Evolutionary conservation across 495 filamentous ascomycete species (phyloP), one percentile per base, ranked within the genome.

Genomic region (Trichoderma parareesei): DNA sequence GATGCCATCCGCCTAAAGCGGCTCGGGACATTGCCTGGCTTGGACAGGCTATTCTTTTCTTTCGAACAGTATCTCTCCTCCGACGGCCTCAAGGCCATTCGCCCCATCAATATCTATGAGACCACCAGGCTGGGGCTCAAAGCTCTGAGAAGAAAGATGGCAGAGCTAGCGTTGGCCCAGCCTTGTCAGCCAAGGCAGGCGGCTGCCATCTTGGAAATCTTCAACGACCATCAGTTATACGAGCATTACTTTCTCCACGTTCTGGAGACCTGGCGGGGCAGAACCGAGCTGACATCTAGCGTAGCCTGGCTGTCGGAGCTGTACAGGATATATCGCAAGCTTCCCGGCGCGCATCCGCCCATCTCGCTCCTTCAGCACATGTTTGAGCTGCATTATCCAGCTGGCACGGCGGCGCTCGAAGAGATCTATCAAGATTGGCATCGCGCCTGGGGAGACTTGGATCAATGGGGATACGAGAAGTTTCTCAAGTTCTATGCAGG

Each of bases 341-440:
- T 75, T 18, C 68, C 71, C 16, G 71, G 66, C 44, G 66, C 70
- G 44, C 67, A 67, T 33, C 72, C 74, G 11, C 70, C 69, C 44
- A 65, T 69, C 16, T 53, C 38, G 4, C 63, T 77, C 40, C 69
- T 87, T 7, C 70, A 79, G 40, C 65, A 67, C 18, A 69, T 80
- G 9, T 75, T 85, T 64, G 67, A 76, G n/a, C 71, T 73, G 65
- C 74, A 80, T 64, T 74, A 77, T 63, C 65, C 69, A 16, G 40
- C 72, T 64, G 68, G 79, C 55, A 69, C 71, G 35, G 68, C 67
- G 6, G 83, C 78, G 4, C 75, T 88, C 65, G 75, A 82, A 61
- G 67, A 76, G 63, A 65, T 88, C n/a, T 73, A 82, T 63, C 72
- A 79, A 41, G 86, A 88, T 69, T 88, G 79, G 76, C 74, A 79